These are phyloP conservation scores for Dactylellina cionopaga DNA, from an alignment of 2,329 filamentous ascomycete species.

Conservation along the genomic window DNA sequence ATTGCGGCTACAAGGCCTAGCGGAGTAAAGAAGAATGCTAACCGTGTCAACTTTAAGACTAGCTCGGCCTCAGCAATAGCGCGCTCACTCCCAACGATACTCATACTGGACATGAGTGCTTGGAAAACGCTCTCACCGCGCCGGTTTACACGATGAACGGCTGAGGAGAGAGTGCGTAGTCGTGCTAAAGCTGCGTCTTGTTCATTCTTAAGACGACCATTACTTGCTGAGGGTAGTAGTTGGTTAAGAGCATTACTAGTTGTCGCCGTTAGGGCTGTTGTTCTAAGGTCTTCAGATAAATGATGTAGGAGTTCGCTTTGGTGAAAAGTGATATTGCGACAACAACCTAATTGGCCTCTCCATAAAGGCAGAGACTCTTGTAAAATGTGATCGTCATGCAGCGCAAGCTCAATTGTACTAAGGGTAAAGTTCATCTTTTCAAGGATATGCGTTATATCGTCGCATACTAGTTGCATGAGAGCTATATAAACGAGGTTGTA, in stretches of 20 bases:
- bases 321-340: not conserved
- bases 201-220: not conserved
- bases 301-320: not conserved
- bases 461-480: not conserved
- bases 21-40: conserved; percentile 64
- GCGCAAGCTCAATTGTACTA: not conserved
- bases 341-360: not conserved
- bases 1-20: conserved; percentile 62
- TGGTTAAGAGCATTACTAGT: not conserved
- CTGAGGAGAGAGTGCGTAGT: not conserved
- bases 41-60: conserved; percentile 61
- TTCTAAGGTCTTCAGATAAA: not conserved
- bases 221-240: not conserved
- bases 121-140: conserved; percentile 55
- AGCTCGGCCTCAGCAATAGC: conserved; percentile 59
- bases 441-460: not conserved
- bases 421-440: not conserved
- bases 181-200: not conserved
- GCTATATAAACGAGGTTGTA: not conserved
- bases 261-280: not conserved
- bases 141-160: not conserved
- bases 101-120: conserved; percentile 60
- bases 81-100: conserved; percentile 58
- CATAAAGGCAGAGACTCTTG: not conserved
- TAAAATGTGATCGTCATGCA: not conserved